These are phyloP conservation scores for Phaeotremella skinneri DNA, from an alignment of 768 basidiomycete species.

Conservation along the genomic window DNA sequence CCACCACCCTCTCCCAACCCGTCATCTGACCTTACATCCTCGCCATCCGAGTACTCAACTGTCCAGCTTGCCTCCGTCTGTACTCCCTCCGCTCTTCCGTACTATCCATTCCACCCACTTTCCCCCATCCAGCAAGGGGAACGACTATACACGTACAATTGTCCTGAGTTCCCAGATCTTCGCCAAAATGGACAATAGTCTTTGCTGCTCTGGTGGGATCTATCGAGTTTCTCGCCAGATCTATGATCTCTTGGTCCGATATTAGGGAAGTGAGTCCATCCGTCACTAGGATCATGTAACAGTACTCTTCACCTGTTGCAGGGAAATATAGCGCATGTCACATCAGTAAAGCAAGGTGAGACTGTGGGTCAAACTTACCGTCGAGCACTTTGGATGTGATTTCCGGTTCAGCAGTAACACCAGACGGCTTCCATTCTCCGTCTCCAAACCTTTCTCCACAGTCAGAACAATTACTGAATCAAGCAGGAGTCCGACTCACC, in stretches of 20 bases:
- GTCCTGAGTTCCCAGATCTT: conserved; percentile 83
- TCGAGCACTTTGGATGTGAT: conserved; percentile 70
- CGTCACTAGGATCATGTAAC: conserved; percentile 82
- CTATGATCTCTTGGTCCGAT: conserved; percentile 91
- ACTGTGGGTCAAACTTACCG: conserved; percentile 63
- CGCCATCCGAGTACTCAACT: conserved; percentile 51
- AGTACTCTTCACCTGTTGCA: conserved; percentile 80
- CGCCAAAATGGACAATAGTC: conserved; percentile 76
- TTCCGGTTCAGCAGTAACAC: conserved; percentile 91
- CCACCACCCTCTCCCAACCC: background rate
- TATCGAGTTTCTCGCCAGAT: conserved; percentile 70
- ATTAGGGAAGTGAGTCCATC: conserved; percentile 89
- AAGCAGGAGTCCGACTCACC: conserved; percentile 56
- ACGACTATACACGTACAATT: conserved; percentile 89
- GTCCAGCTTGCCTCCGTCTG: conserved; percentile 54
- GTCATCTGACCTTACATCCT: conserved; percentile 35
- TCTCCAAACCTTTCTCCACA: conserved; percentile 69
- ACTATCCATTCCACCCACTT: conserved; percentile 70
- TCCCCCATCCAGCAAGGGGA: conserved; percentile 89
- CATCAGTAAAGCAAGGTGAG: conserved; percentile 66
- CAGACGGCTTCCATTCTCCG: conserved; percentile 79
- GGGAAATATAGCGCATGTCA: conserved; percentile 77
- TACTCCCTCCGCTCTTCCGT: conserved; percentile 83
- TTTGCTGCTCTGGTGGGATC: conserved; percentile 79
- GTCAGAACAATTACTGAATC: conserved; percentile 19